A percentile compares a stretch with the other conserved stretches of the same genome.
Conservation (phyloP, 169 alveolate genomes). For the Plasmodium gallinaceum region DNA sequence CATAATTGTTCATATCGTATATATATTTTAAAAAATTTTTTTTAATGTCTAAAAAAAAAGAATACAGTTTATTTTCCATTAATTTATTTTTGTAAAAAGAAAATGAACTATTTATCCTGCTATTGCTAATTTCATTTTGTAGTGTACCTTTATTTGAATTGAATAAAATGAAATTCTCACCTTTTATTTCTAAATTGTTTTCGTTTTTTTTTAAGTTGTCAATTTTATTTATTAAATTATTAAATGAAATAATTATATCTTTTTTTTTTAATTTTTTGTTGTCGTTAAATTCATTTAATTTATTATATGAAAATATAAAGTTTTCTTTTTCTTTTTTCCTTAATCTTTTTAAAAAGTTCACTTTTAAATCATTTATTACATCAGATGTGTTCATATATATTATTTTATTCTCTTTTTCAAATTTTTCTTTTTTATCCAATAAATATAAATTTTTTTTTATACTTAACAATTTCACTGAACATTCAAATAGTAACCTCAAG, state of each 20-base stretch:
- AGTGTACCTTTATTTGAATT: too few species aligned
- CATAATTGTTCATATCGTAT: not conserved
- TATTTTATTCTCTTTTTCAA: constrained; percentile 50
- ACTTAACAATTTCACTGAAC: constrained; percentile 36
- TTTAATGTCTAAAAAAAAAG: not conserved
- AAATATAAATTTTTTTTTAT: constrained; percentile 41
- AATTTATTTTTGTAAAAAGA: too few species aligned
- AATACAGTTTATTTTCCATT: not conserved
- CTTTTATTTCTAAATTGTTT: too few species aligned
- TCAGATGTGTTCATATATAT: constrained; percentile 64
- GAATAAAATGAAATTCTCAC: too few species aligned
- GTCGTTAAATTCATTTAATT: not conserved
- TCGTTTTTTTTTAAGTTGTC: too few species aligned
- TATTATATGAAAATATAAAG: not conserved
- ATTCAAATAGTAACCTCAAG: constrained; percentile 36
- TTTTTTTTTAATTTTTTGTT: not conserved
- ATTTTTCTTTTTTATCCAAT: constrained; percentile 28
- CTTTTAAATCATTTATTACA: constrained; percentile 48
- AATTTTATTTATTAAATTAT: too few species aligned
- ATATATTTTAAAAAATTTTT: not conserved
- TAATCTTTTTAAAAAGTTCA: constrained; percentile 29
- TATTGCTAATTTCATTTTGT: too few species aligned
- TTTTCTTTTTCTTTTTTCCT: constrained; percentile 9
- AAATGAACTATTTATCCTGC: too few species aligned
- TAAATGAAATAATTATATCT: not conserved